Evolutionary conservation across 352 stramenopile species (phyloP).

Genomic region (Achlya hypogyna): DNA sequence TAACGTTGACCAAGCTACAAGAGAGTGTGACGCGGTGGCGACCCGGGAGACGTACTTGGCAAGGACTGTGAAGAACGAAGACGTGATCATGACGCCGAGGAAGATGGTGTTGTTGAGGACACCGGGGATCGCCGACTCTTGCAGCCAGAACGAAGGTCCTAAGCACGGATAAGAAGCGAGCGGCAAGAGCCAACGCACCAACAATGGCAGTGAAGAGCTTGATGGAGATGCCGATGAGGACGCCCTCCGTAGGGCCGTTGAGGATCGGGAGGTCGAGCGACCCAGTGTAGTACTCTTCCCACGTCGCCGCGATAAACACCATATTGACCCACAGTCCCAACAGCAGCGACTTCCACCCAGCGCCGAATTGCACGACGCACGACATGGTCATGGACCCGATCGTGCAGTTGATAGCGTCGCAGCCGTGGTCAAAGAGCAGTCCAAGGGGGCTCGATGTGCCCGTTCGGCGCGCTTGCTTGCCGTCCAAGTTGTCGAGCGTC

Average conservation of each 20-base stretch:
- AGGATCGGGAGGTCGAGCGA: conserved; percentile 91
- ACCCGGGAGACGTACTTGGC: conserved; percentile 52
- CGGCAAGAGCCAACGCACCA: not conserved
- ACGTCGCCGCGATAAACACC: conserved; percentile 82
- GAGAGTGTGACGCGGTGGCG: not conserved
- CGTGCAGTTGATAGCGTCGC: conserved; percentile 73
- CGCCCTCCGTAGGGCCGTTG: conserved; percentile 95
- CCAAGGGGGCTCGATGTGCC: conserved; percentile 70
- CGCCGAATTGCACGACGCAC: conserved; percentile 59
- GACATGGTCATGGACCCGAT: conserved; percentile 77
- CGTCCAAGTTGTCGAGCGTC: conserved; percentile 80
- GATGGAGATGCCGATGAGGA: conserved; percentile 77
- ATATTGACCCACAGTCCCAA: conserved; percentile 67
- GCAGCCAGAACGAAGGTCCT: conserved; percentile 59
- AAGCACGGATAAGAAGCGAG: not conserved
- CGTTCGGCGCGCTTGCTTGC: conserved; percentile 74
- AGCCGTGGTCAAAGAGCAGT: conserved; percentile 78
- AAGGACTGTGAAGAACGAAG: conserved; percentile 47
- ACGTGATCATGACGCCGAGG: conserved; percentile 50
- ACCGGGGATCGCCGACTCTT: conserved; percentile 41
- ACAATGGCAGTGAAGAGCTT: conserved; percentile 64
- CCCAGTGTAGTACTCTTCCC: conserved; percentile 93
- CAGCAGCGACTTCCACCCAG: conserved; percentile 69
- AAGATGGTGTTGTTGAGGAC: conserved; percentile 81
- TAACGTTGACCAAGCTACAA: conserved; percentile 58